Evolutionary conservation across 164 flowering plant genomes (phyloP), one percentile per base, ranked within the genome.

Genomic region (Magnolia kwangsiensis): DNA sequence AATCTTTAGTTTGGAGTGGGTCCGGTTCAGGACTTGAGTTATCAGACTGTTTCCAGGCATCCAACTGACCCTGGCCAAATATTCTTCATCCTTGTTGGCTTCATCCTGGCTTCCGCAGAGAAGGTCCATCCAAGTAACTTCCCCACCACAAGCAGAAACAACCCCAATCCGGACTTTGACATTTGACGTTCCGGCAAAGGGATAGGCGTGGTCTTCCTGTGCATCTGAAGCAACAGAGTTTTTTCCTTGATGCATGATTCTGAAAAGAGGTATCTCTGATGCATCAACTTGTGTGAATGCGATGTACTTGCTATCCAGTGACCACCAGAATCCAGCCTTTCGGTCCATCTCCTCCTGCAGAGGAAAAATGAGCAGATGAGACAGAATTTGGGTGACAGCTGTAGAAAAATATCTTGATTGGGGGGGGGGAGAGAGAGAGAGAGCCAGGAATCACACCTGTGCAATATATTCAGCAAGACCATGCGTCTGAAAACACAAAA

Each of bases 221-320:
- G 99, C 96, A 69, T 92, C 98, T 63, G 87, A 73, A 81, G 95
- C 97, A 77, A 92, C 89, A 2, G 89, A 86, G 77, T 84, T 87
- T 83, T 96, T 94, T 13, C 99, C 99, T 74, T 93, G 97, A 83
- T 96, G 98, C 97, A 92, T 90, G 72, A 96, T 96, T 84, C 94
- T 87, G 78, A 79, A 92, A 23, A 85, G 87, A 19, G 98, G 97
- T 80, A 94, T 84, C 65, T 83, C 88, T 69, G 95, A 90, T 63
- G 90, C 88, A 88, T 93, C 96, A 72, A 92, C 98, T 85, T 88
- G 74, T n/a, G 98, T 86, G 71, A 91, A 91, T 73, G 99, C 99
- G 70, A 95, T 89, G 72, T 77, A 90, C 84, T 86, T 93, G 81
- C 97, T 84, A 80, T 94, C 99, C n/a, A 87, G 82, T 55, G 98